Evolutionary conservation across 495 filamentous ascomycete genomes (phyloP), one percentile per base, ranked within the genome.

Genomic region (Xylaria grammica): DNA sequence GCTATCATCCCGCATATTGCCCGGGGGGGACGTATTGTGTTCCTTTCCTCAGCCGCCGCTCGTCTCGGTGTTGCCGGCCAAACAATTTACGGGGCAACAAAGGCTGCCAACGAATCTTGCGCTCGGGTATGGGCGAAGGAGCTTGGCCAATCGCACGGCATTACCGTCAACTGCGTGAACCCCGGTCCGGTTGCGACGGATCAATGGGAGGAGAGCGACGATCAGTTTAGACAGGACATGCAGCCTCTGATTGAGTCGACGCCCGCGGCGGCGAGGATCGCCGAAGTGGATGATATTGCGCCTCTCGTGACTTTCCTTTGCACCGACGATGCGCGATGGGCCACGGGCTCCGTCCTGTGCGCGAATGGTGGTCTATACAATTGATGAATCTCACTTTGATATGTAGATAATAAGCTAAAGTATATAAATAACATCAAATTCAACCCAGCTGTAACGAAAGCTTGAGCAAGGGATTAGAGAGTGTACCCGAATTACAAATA

Each of bases 131-230:
- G 70, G 75, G 72, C 74, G 0, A 75, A 69, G 24, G 76, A 79
- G 55, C 57, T 79, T 45, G 76, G 76, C 5, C 68, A 67, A 2
- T 70, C 67, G 24, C 22, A 63, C 22, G 74, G 72, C 0, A 62
- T 78, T 32, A 78, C 76, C 8, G 69, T 81, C 5, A 81, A 79
- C 57, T 72, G 72, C 17, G 71, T 78, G 7, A 68, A 66, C 32
- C 77, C 78, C 0, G 76, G 77, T 1, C 76, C 77, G 2, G 77
- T 81, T 40, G 73, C 68, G 34, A 80, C 78, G 42, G 77, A 78
- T 56, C 71, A 74, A 69, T 74, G 62, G 62, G n/a, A 24, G 15
- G 45, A 24, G 45, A 46, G 57, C 36, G 32, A 30, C 27, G 36
- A 44, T 20, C 30, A 38, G 11, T 36, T 44, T 60, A 45, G 56